Conservation (phyloP, 2,329 filamentous ascomycete genomes). For the Colletotrichum sp. region DNA sequence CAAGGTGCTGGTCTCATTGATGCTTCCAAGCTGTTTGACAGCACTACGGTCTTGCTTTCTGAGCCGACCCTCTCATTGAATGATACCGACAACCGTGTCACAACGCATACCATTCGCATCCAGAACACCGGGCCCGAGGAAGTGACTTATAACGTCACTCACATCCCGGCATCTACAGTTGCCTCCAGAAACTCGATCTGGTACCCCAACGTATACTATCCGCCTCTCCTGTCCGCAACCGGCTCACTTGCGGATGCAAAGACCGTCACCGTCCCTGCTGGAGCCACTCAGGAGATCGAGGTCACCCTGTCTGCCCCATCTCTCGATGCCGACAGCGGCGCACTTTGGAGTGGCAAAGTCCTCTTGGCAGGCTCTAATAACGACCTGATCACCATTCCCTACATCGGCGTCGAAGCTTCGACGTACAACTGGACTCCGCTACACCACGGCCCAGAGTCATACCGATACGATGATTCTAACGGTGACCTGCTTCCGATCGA, state of each 20-base stretch:
- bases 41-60: slow-evolving; percentile 7
- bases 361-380: slow-evolving; percentile 22
- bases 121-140: slow-evolving; percentile 8
- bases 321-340: slow-evolving; percentile 17
- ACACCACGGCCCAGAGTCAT: slow-evolving; percentile 15
- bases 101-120: slow-evolving; percentile 18
- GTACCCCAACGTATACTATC: slow-evolving; percentile 21
- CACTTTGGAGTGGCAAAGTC: slow-evolving; percentile 26
- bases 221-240: neutral
- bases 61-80: slow-evolving; percentile 21
- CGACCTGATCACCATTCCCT: slow-evolving; percentile 22
- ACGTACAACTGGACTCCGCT: slow-evolving; percentile 26
- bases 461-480: slow-evolving; percentile 15
- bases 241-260: slow-evolving; percentile 10
- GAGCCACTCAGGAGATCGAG: neutral
- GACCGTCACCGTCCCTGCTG: neutral
- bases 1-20: slow-evolving; percentile 26
- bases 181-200: slow-evolving; percentile 6
- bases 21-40: slow-evolving; percentile 19
- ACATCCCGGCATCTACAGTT: slow-evolving; percentile 7
- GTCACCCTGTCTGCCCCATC: slow-evolving; percentile 9
- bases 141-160: slow-evolving; percentile 21
- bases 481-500: slow-evolving; percentile 23
- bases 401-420: slow-evolving; percentile 26
- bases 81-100: slow-evolving; percentile 23